A percentile compares a stretch with the other conserved stretches of the same genome.
Conservation (phyloP, 495 filamentous ascomycete species). For the Chlorociboria aeruginascens region DNA sequence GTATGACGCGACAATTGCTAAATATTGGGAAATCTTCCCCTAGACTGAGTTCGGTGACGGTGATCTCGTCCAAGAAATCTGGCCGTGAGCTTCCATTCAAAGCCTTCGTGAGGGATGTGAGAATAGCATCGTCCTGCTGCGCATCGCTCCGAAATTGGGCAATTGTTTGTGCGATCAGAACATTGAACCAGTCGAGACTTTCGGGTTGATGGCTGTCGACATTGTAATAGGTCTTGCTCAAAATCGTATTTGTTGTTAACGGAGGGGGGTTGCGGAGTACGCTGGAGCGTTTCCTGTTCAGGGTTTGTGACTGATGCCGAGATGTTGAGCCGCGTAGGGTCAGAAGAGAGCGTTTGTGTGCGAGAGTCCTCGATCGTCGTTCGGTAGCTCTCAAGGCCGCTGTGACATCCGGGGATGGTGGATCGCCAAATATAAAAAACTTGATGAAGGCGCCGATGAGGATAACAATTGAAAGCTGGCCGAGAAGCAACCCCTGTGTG, state of each 20-base stretch:
- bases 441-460: conserved; percentile 92
- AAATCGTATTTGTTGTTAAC: conserved; percentile 78
- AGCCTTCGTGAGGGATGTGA: conserved; percentile 81
- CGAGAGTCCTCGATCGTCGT: conserved; percentile 49
- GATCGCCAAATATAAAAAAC: conserved; percentile 98
- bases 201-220: conserved; percentile 95
- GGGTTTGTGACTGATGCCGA: conserved; percentile 12
- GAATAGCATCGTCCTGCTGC: conserved; percentile 77
- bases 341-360: conserved; percentile 56
- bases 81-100: conserved; percentile 80
- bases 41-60: conserved; percentile 81
- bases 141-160: conserved; percentile 90
- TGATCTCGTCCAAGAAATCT: conserved; percentile 84
- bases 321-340: conserved; percentile 31
- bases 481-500: conserved; percentile 84
- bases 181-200: conserved; percentile 98
- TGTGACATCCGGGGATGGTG: conserved; percentile 66
- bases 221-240: conserved; percentile 96
- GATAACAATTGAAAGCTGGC: conserved; percentile 83
- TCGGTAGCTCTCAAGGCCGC: conserved; percentile 56
- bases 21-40: conserved; percentile 98
- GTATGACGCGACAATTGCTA: conserved; percentile 91
- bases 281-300: conserved; percentile 66
- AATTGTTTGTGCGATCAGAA: conserved; percentile 91
- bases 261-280: conserved; percentile 53